These are phyloP conservation scores for Eimeria falciformis DNA, from an alignment of 169 alveolate species.

Conservation along the genomic window DNA sequence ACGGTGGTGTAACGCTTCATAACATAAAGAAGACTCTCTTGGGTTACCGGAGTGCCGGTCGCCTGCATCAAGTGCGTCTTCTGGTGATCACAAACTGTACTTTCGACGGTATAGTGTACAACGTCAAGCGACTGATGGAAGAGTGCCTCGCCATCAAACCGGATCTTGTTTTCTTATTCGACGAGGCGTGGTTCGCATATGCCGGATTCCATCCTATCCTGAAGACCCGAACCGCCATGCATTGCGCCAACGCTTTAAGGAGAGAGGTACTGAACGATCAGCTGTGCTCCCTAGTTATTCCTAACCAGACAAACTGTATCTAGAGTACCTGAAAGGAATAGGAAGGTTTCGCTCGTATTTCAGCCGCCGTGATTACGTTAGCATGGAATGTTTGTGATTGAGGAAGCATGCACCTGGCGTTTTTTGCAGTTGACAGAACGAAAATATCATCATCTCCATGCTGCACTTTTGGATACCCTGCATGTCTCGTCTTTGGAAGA, in stretches of 20 bases:
- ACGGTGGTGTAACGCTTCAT: constrained; percentile 83
- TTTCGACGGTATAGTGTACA: constrained; percentile 84
- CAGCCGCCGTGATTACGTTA: background rate
- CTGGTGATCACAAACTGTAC: constrained; percentile 83
- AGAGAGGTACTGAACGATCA: constrained; percentile 22
- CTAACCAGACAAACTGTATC: too few relatives aligned
- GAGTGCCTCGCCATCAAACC: constrained; percentile 84
- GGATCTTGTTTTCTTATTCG: constrained; percentile 81
- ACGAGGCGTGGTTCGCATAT: constrained; percentile 86
- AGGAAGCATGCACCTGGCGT: too few relatives aligned
- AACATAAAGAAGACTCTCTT: constrained; percentile 79
- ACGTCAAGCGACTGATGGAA: constrained; percentile 82
- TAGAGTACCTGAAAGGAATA: too few relatives aligned
- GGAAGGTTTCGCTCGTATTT: too few relatives aligned
- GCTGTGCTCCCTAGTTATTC: too few relatives aligned
- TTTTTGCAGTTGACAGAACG: constrained; percentile 71
- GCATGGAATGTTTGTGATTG: too few relatives aligned
- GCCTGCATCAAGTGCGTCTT: constrained; percentile 75
- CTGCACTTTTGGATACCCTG: constrained; percentile 75
- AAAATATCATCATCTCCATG: constrained; percentile 76
- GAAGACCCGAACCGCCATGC: constrained; percentile 82
- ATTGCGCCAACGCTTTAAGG: constrained; percentile 81
- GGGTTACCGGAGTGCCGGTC: constrained; percentile 79
- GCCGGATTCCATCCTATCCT: constrained; percentile 84
- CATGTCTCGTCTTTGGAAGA: constrained; percentile 75